Evolutionary conservation across 176 grass and related monocot genomes (phyloP).

Genomic region (Alloteropsis semialata): DNA sequence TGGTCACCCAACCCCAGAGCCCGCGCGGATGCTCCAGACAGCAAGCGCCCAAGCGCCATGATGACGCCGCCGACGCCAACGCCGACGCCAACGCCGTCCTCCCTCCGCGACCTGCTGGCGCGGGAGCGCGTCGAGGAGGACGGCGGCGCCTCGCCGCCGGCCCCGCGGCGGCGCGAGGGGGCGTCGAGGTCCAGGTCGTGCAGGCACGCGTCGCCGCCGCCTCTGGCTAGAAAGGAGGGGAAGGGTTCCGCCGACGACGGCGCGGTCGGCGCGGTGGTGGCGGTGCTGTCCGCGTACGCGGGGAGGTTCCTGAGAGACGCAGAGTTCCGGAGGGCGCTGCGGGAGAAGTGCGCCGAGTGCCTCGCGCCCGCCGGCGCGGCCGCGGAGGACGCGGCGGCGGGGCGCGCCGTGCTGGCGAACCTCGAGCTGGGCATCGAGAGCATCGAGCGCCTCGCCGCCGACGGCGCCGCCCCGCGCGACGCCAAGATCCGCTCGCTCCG

Average conservation of each 20-base stretch:
- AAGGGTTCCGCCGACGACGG: not conserved
- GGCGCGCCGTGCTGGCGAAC: slow-evolving; percentile 71
- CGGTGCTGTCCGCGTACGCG: slow-evolving; percentile 75
- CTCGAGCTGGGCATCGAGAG: slow-evolving; percentile 91
- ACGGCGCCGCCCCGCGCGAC: slow-evolving; percentile 31
- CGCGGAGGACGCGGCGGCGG: not conserved
- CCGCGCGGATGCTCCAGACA: not conserved
- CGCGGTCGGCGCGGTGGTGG: slow-evolving; percentile 49
- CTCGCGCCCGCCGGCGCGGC: slow-evolving; percentile 8
- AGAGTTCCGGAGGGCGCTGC: slow-evolving; percentile 52
- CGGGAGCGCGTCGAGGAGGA: slow-evolving; percentile 36
- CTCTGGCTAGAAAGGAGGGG: not conserved
- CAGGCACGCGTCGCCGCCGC: slow-evolving; percentile 21
- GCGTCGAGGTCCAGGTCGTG: slow-evolving; percentile 25
- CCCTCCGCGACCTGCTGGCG: slow-evolving; percentile 71
- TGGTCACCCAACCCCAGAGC: not conserved
- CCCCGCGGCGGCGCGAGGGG: not conserved
- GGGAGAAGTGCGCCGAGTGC: slow-evolving; percentile 67
- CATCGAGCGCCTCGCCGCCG: slow-evolving; percentile 72
- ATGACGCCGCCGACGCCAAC: not conserved
- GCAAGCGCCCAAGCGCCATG: slow-evolving; percentile 36
- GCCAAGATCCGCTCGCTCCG: slow-evolving; percentile 86
- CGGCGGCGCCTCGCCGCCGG: not conserved
- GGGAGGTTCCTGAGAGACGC: slow-evolving; percentile 69
- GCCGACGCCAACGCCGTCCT: slow-evolving; percentile 28